These are phyloP conservation scores for Papiliotrema nemorosa DNA, from an alignment of 1,284 basidiomycete genomes.

Conservation along the genomic window DNA sequence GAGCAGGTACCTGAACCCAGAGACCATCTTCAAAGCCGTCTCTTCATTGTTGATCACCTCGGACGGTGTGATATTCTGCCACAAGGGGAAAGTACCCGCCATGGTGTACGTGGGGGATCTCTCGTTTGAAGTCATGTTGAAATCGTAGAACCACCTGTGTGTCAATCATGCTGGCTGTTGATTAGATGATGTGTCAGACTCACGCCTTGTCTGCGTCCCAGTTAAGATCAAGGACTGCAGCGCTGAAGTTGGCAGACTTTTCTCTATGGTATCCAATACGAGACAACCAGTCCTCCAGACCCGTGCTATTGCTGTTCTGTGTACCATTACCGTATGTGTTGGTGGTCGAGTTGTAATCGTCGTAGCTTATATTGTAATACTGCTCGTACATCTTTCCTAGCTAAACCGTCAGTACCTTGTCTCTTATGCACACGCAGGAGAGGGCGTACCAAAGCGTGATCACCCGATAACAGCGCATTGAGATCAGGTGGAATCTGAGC, in stretches of 20 bases:
- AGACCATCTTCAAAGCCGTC: constrained; percentile 66
- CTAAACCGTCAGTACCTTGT: constrained; percentile 12
- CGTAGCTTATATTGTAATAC: constrained; percentile 43
- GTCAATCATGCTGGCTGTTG: neutral
- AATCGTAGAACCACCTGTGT: constrained; percentile 63
- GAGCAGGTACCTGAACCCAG: constrained; percentile 69
- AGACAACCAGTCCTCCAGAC: constrained; percentile 5
- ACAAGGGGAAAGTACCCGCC: constrained; percentile 79
- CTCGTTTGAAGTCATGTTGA: constrained; percentile 62
- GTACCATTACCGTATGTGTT: neutral
- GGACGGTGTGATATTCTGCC: constrained; percentile 77
- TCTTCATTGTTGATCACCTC: constrained; percentile 59
- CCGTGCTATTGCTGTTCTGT: constrained; percentile 12
- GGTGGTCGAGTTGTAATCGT: constrained; percentile 5
- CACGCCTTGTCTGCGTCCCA: constrained; percentile 79
- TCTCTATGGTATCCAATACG: constrained; percentile 57
- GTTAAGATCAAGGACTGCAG: constrained; percentile 74
- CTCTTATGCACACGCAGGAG: neutral
- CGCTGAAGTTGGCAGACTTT: constrained; percentile 59
- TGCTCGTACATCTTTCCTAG: constrained; percentile 64
- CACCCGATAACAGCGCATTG: constrained; percentile 69
- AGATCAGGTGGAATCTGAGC: constrained; percentile 71
- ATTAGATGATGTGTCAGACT: constrained; percentile 64
- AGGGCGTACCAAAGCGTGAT: constrained; percentile 58
- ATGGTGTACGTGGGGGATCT: constrained; percentile 64